phyloP scores from a whole-genome alignment of 1,284 basidiomycete genomes.

The Spongiforma sp. region DNA sequence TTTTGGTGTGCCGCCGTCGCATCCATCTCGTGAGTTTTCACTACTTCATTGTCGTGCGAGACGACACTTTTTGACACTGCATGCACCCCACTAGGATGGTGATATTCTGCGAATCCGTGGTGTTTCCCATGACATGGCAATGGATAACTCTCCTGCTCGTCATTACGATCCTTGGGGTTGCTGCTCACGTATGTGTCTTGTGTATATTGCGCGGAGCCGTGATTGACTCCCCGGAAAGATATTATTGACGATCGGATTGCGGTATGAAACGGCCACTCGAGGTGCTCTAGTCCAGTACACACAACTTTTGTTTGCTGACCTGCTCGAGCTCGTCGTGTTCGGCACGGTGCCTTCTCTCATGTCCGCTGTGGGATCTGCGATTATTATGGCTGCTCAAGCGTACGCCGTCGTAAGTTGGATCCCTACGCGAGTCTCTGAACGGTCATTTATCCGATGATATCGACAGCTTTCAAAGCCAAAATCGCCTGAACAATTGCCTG shows the following conservation, averaged over 20 bases:
- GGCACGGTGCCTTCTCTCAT: conserved; percentile 20
- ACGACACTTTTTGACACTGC: background rate
- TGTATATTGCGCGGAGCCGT: background rate
- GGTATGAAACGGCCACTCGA: conserved; percentile 34
- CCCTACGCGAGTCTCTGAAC: background rate
- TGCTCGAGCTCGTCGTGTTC: conserved; percentile 20
- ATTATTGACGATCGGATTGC: conserved; percentile 15
- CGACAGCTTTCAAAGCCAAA: background rate
- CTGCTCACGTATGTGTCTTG: conserved; percentile 46
- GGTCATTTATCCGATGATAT: background rate
- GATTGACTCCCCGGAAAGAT: conserved; percentile 6
- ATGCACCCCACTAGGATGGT: conserved; percentile 11
- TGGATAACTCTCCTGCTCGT: conserved; percentile 41
- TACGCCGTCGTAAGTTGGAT: conserved; percentile 18
- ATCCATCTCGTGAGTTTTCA: conserved; percentile 47
- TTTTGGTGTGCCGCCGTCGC: conserved; percentile 63
- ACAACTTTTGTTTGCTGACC: conserved; percentile 22
- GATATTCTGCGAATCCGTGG: conserved; percentile 35
- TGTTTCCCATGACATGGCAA: conserved; percentile 45
- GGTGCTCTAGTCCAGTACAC: conserved; percentile 19
- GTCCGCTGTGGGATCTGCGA: conserved; percentile 15
- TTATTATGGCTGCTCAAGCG: conserved; percentile 18
- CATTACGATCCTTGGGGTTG: conserved; percentile 51
- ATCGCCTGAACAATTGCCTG: background rate
- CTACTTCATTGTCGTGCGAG: conserved; percentile 15